Evolutionary conservation across 208 protist species (phyloP).

Genomic region (Leishmania turanica): DNA sequence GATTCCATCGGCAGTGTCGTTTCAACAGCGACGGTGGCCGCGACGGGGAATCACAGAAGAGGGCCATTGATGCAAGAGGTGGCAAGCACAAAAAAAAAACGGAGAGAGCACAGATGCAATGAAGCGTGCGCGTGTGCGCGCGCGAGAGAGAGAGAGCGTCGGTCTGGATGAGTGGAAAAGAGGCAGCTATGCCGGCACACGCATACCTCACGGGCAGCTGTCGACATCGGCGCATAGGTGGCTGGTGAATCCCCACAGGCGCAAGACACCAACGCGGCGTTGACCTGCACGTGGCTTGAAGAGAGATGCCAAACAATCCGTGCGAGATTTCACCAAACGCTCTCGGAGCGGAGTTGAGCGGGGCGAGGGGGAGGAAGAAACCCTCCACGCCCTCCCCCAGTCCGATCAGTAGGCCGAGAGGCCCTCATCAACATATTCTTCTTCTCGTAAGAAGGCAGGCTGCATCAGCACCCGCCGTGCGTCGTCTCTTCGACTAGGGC

Average conservation of each 20-base stretch:
- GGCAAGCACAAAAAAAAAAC: background rate
- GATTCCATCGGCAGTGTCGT: background rate
- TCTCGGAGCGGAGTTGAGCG: background rate
- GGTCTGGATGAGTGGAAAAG: background rate
- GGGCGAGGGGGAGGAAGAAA: background rate
- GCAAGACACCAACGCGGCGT: background rate
- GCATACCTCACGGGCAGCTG: background rate
- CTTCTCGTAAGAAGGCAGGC: background rate
- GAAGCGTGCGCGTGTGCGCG: background rate
- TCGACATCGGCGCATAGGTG: background rate
- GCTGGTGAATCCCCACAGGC: background rate
- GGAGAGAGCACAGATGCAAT: background rate
- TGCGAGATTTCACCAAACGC: background rate
- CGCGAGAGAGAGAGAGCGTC: background rate
- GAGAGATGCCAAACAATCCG: background rate
- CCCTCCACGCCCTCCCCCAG: background rate
- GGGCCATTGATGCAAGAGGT: background rate
- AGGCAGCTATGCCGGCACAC: background rate
- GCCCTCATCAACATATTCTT: background rate
- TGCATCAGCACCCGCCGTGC: background rate
- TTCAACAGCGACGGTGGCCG: background rate
- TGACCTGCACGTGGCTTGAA: background rate
- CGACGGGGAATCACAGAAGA: background rate
- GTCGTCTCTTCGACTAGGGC: background rate
- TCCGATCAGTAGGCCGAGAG: background rate